A percentile compares a stretch with the other conserved stretches of the same genome.
These are phyloP conservation scores for Gynostemma pentaphyllum DNA, from an alignment of 306 rosid genomes.

Conservation along the genomic window DNA sequence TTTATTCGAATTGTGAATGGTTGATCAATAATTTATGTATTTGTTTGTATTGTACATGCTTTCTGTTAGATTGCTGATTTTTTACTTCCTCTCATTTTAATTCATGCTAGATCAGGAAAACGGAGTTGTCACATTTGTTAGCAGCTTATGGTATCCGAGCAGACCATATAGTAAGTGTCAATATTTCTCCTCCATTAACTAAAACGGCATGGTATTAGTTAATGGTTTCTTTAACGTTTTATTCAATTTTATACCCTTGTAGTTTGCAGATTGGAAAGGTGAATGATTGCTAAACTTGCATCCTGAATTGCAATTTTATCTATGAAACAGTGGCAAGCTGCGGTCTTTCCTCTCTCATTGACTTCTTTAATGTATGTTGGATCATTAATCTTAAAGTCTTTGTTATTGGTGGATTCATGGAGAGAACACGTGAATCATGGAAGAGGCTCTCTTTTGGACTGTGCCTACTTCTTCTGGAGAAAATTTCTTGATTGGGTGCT, in stretches of 20 bases:
- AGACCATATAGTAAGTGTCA: constrained; percentile 69
- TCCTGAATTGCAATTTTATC: constrained; percentile 55
- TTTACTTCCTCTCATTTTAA: constrained; percentile 13
- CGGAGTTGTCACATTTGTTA: constrained; percentile 21
- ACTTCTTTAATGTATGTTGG: constrained; percentile 78
- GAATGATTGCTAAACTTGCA: constrained; percentile 38
- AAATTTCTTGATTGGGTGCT: constrained; percentile 21
- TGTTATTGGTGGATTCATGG: constrained; percentile 41
- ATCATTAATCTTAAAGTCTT: constrained; percentile 48
- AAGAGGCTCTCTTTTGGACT: constrained; percentile 30
- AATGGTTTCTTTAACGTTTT: constrained; percentile 20
- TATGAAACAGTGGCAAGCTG: constrained; percentile 94
- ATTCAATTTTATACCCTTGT: constrained; percentile 24
- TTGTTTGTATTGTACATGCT: not conserved
- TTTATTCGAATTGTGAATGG: not conserved
- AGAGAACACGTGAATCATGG: constrained; percentile 25
- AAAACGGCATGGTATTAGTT: not conserved
- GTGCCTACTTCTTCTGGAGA: constrained; percentile 13
- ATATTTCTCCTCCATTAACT: constrained; percentile 3
- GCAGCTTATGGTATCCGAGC: constrained; percentile 58
- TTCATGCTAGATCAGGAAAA: constrained; percentile 43
- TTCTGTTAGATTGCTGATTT: constrained; percentile 7
- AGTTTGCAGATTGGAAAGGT: constrained; percentile 38
- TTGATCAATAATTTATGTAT: not conserved
- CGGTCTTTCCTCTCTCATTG: constrained; percentile 63